Evolutionary conservation across 345 rosid species (phyloP).

Genomic region (Syzygium grande): DNA sequence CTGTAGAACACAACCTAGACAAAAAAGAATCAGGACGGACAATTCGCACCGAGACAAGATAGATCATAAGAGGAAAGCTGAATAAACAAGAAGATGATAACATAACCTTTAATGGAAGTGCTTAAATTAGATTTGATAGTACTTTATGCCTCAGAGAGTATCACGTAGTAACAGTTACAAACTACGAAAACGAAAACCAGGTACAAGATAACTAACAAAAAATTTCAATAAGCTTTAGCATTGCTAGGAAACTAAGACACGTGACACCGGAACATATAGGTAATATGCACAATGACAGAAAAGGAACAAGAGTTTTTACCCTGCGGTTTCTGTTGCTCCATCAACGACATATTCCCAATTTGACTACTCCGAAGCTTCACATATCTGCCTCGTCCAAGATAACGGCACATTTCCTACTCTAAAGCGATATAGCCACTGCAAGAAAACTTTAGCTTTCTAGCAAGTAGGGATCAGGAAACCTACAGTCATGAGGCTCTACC

Average conservation of each 20-base stretch:
- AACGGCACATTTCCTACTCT: slow-evolving; percentile 74
- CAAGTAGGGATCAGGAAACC: not conserved
- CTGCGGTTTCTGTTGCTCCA: slow-evolving; percentile 69
- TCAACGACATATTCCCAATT: slow-evolving; percentile 42
- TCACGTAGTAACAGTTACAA: not conserved
- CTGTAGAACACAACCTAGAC: slow-evolving; percentile 61
- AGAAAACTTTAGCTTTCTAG: not conserved
- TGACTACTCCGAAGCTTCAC: slow-evolving; percentile 43
- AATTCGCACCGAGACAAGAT: not conserved
- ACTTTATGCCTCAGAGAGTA: not conserved
- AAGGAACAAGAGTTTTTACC: slow-evolving; percentile 12
- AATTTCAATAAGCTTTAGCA: not conserved
- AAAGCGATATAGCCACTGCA: slow-evolving; percentile 56
- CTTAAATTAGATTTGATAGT: not conserved
- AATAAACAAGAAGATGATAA: not conserved
- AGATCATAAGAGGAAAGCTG: not conserved
- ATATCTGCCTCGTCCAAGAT: slow-evolving; percentile 57
- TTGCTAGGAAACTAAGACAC: not conserved
- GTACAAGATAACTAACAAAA: not conserved
- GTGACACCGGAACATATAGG: not conserved
- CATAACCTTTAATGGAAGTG: not conserved
- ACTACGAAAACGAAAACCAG: not conserved
- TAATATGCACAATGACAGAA: not conserved
- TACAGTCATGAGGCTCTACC: too few relatives aligned
- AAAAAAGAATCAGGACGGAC: not conserved